phyloP scores from a whole-genome alignment of 2,329 filamentous ascomycete genomes.

The Paraconiothyrium brasiliense region DNA sequence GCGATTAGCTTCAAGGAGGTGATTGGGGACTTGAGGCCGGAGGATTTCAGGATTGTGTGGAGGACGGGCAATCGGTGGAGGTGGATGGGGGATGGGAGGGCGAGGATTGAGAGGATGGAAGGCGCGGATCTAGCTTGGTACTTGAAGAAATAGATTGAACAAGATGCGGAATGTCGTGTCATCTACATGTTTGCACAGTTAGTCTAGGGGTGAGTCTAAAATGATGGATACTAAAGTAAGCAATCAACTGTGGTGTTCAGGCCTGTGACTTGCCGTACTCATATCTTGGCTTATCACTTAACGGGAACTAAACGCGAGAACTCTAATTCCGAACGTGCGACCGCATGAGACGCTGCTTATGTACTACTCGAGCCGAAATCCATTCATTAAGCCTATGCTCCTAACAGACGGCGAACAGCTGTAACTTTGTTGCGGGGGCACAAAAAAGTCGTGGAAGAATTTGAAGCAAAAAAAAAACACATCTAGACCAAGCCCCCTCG shows the following conservation, averaged over 20 bases:
- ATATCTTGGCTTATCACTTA: neutral
- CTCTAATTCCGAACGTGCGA: neutral
- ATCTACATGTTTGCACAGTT: neutral
- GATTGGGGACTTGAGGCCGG: constrained; percentile 9
- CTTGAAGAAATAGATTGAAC: neutral
- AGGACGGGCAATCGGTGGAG: constrained; percentile 18
- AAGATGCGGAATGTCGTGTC: too few species aligned
- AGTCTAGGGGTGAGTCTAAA: too few species aligned
- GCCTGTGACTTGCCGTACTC: neutral
- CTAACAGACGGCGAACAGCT: constrained; percentile 5
- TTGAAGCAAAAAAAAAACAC: constrained; percentile 5
- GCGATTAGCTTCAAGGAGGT: constrained; percentile 11
- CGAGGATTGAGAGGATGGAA: constrained; percentile 12
- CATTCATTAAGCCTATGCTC: constrained; percentile 13
- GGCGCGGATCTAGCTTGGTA: constrained; percentile 20
- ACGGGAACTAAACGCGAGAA: neutral
- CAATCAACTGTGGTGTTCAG: neutral
- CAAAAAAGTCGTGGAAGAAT: constrained; percentile 5
- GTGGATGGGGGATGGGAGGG: constrained; percentile 21
- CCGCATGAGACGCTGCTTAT: neutral
- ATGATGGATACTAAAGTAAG: neutral
- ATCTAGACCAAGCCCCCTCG: constrained; percentile 1
- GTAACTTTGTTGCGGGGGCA: neutral
- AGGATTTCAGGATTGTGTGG: constrained; percentile 16
- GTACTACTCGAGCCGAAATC: constrained; percentile 2